Base-by-base conservation (phyloP, 1,284 basidiomycete genomes). In the Pholiota adiposa region DNA sequence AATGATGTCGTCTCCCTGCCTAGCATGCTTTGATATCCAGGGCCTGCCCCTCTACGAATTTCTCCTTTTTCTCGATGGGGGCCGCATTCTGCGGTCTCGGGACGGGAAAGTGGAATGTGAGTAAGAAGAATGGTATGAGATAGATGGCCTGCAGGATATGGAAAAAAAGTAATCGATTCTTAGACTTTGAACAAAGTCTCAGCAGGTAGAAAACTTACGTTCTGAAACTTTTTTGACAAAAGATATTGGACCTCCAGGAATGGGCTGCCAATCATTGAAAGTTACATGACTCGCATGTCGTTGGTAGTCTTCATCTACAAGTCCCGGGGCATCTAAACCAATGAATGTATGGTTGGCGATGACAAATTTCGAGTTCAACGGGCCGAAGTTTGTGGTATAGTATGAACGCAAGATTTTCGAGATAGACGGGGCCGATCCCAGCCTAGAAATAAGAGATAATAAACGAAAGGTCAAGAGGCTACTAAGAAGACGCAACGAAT, bases 11-110 rank as follows among this genome's bases (percentile, higher is more conserved):
- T 90, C 55, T 88, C 85, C 61, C 89, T 86, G 18, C 88, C 87
- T 18, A 96, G 77, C 52, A 88, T 85, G 63, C 90, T 95, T 73
- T 96, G 89, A 72, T 94, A 97, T 14, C 93, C 93, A 49, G 83
- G 79, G 1, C 94, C 93, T 19, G 84, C 85, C 5, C 91, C 92
- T 65, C 90, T 84, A 16, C 79, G 79, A 62, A 96, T 92, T 3
- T 84, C 78, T 1, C 90, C 89, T 44, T 77, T 79, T 72, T 96
- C 93, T 56, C 94, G 81, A 29, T 87, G 67, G 0, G 89, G 86
- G 2, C 94, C 94, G 70, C 94, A 96, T 1, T 76, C 74, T 0
- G 89, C 85, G 2, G 80, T 80, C 53, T 88, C 87, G 0, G 90
- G 84, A 40, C 94, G 83, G 12, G 86, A 83, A 4, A 96, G 79